These are phyloP conservation scores for Begonia fuchsioides DNA, from an alignment of 306 rosid genomes.

Conservation along the genomic window DNA sequence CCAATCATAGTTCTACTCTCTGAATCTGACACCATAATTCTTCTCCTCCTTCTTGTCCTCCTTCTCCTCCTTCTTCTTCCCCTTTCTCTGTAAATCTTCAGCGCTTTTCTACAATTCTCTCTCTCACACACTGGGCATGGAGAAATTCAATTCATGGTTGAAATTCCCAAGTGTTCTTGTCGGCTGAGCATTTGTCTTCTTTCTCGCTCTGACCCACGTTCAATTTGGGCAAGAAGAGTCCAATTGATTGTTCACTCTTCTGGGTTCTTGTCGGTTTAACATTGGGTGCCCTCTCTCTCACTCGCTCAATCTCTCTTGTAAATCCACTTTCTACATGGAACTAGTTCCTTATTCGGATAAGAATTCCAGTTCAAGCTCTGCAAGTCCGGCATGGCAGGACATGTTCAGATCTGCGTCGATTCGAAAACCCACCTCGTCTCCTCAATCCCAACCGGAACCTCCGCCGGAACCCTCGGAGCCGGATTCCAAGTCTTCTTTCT, in stretches of 20 bases:
- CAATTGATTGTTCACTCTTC: too few species aligned
- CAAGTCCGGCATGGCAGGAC: slow-evolving; percentile 80
- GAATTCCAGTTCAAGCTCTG: slow-evolving; percentile 14
- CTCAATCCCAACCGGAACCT: slow-evolving; percentile 11
- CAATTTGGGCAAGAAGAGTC: too few species aligned
- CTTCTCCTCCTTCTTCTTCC: slow-evolving; percentile 3
- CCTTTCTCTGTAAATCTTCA: not conserved
- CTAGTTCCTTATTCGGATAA: slow-evolving; percentile 62
- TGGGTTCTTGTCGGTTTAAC: too few species aligned
- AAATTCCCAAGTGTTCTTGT: too few species aligned
- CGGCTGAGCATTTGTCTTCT: too few species aligned
- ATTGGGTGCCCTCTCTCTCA: too few species aligned
- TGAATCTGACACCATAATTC: not conserved
- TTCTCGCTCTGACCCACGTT: too few species aligned
- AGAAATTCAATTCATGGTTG: too few species aligned
- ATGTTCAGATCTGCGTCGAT: slow-evolving; percentile 85
- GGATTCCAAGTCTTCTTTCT: slow-evolving; percentile 22
- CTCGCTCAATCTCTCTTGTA: slow-evolving; percentile 2
- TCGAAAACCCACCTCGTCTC: slow-evolving; percentile 30
- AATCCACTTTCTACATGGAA: slow-evolving; percentile 26
- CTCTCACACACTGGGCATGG: not conserved
- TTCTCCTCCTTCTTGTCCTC: slow-evolving; percentile 5
- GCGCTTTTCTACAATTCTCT: too few species aligned
- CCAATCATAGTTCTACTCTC: slow-evolving; percentile 7
- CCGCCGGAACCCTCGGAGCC: slow-evolving; percentile 13